phyloP scores from a whole-genome alignment of 805 yeast genomes.

The Candida piceae region DNA sequence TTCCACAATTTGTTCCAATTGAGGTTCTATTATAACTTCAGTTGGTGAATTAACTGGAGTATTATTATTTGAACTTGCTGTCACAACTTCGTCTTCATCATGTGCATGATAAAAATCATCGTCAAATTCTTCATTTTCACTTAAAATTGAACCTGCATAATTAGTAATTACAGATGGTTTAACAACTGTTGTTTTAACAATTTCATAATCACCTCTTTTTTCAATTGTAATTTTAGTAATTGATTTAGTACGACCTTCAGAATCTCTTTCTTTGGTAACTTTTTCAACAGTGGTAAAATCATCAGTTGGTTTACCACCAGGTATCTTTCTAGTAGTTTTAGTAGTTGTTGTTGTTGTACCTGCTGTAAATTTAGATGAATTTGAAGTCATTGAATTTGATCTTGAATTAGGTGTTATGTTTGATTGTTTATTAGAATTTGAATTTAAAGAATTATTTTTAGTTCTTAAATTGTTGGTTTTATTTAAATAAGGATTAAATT shows the following conservation, averaged over 20 bases:
- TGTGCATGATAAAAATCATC: constrained; percentile 16
- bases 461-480: constrained; percentile 6
- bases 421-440: constrained; percentile 9
- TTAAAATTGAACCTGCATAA: constrained; percentile 12
- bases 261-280: constrained; percentile 47
- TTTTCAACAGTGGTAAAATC: constrained; percentile 34
- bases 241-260: constrained; percentile 48
- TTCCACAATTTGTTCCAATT: constrained; percentile 22
- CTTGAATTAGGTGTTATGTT: constrained; percentile 13
- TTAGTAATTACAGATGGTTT: constrained; percentile 21
- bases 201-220: constrained; percentile 43
- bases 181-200: constrained; percentile 43
- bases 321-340: constrained; percentile 22
- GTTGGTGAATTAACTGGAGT: too few species aligned
- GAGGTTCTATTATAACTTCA: too few species aligned
- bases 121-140: constrained; percentile 18
- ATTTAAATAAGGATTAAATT: constrained; percentile 11
- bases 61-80: neutral
- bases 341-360: constrained; percentile 29
- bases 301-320: constrained; percentile 11
- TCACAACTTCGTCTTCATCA: constrained; percentile 3
- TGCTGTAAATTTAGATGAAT: constrained; percentile 19
- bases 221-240: constrained; percentile 51
- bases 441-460: constrained; percentile 22
- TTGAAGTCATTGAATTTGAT: constrained; percentile 22